Conservation (phyloP, 1,139 yeast species). For the Pichia sp. region DNA sequence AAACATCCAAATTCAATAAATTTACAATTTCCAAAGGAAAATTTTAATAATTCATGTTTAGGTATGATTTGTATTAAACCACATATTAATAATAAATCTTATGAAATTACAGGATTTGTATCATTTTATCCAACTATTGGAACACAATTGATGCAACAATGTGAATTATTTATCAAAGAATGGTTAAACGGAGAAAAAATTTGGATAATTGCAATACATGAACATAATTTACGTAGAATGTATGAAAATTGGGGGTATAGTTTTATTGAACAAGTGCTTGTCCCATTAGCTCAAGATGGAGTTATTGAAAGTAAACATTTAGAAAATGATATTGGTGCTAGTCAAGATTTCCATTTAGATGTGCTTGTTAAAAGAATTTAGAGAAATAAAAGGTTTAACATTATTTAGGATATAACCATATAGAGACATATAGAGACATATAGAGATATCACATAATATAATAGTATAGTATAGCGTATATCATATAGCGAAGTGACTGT, state of each 20-base stretch:
- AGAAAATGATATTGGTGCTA: conserved; percentile 35
- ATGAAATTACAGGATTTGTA: conserved; percentile 47
- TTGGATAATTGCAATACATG: conserved; percentile 41
- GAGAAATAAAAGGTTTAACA: no score
- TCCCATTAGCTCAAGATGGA: conserved; percentile 26
- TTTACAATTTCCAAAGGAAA: conserved; percentile 1
- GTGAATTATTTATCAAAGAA: conserved; percentile 17
- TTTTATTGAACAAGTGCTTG: conserved; percentile 24
- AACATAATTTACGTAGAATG: conserved; percentile 44
- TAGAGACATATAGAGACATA: no score
- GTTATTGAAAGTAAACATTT: conserved; percentile 17
- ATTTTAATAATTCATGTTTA: conserved; percentile 23
- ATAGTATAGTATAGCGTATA: no score
- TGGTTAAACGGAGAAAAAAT: conserved; percentile 17
- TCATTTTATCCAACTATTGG: conserved; percentile 45
- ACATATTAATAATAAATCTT: conserved; percentile 11
- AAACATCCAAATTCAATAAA: neutral
- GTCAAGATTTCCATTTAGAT: conserved; percentile 21
- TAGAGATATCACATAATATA: no score
- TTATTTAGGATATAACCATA: no score
- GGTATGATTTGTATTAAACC: conserved; percentile 45
- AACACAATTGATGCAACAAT: conserved; percentile 25
- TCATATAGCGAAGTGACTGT: no score
- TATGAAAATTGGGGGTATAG: conserved; percentile 40
- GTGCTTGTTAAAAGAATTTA: conserved; percentile 14